Conservation (phyloP, 257 asterid species). For the Gentiana straminea region DNA sequence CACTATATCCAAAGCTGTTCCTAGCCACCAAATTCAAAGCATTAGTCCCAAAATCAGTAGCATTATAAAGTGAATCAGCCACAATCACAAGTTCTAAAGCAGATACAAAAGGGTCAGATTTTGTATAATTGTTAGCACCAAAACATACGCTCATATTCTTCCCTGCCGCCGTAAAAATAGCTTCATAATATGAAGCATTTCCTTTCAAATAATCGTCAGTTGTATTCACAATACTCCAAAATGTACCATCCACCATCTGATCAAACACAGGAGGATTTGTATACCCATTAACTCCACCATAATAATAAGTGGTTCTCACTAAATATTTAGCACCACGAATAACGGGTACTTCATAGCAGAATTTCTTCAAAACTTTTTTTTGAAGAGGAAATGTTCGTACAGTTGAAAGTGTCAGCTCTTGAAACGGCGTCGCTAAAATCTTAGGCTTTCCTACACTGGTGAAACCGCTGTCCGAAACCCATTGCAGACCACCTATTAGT, state of each 20-base stretch:
- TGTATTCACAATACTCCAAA: constrained; percentile 74
- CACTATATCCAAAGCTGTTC: constrained; percentile 66
- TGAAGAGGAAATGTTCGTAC: constrained; percentile 59
- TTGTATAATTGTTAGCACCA: constrained; percentile 63
- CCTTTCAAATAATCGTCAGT: constrained; percentile 42
- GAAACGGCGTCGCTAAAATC: constrained; percentile 19
- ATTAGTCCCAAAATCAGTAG: constrained; percentile 49
- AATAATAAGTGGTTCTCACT: constrained; percentile 66
- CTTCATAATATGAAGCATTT: constrained; percentile 46
- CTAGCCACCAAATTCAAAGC: constrained; percentile 60
- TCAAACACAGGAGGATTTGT: constrained; percentile 61
- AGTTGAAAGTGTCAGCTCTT: constrained; percentile 37
- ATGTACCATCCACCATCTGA: constrained; percentile 83
- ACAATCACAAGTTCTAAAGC: constrained; percentile 65
- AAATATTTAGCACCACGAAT: constrained; percentile 47
- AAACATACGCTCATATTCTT: constrained; percentile 71
- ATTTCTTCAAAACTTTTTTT: constrained; percentile 51
- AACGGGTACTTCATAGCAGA: constrained; percentile 72
- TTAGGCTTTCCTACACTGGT: constrained; percentile 44
- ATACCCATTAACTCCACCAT: constrained; percentile 72
- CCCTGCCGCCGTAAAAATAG: constrained; percentile 52
- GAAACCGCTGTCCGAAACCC: constrained; percentile 53
- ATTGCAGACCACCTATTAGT: constrained; percentile 36
- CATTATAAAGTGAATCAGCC: constrained; percentile 65
- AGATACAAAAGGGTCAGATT: constrained; percentile 90